A percentile compares a stretch with the other conserved stretches of the same genome.
Conservation (phyloP, 108 stramenopile genomes). For the Poteriospumella lacustris region DNA sequence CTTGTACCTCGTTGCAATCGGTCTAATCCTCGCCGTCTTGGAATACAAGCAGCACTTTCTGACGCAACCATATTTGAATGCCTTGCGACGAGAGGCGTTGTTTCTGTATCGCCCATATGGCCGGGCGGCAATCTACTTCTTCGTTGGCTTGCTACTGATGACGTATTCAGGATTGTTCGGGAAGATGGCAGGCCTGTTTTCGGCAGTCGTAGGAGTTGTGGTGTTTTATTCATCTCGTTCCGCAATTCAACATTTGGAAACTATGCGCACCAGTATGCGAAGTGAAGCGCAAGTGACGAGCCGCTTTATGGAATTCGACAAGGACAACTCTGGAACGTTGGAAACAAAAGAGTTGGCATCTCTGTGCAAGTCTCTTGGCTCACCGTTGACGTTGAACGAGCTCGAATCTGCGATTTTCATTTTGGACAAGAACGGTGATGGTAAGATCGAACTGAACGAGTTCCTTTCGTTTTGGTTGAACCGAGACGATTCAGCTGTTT, state of each 20-base stretch:
- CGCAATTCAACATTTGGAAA: background rate
- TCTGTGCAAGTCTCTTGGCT: slow-evolving; percentile 9
- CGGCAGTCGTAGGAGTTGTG: background rate
- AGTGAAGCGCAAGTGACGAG: background rate
- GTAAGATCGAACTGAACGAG: slow-evolving; percentile 29
- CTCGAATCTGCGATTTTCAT: slow-evolving; percentile 30
- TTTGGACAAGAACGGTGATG: slow-evolving; percentile 30
- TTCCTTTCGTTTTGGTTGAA: no score
- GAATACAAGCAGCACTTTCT: slow-evolving; percentile 5
- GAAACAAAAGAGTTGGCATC: background rate
- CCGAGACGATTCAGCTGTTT: no score
- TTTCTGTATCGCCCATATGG: slow-evolving; percentile 25
- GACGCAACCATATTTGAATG: background rate
- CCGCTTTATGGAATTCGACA: background rate
- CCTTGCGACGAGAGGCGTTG: background rate
- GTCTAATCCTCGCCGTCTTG: background rate
- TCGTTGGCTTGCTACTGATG: background rate
- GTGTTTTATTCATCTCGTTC: background rate
- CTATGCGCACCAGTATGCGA: background rate
- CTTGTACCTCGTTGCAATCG: background rate
- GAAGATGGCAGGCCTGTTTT: background rate
- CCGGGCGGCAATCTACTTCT: slow-evolving; percentile 15
- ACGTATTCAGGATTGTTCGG: background rate
- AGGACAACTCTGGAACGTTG: slow-evolving; percentile 14
- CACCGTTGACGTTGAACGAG: background rate